Base-by-base conservation (phyloP, 805 yeast genomes). In the Yamadazyma sp. region DNA sequence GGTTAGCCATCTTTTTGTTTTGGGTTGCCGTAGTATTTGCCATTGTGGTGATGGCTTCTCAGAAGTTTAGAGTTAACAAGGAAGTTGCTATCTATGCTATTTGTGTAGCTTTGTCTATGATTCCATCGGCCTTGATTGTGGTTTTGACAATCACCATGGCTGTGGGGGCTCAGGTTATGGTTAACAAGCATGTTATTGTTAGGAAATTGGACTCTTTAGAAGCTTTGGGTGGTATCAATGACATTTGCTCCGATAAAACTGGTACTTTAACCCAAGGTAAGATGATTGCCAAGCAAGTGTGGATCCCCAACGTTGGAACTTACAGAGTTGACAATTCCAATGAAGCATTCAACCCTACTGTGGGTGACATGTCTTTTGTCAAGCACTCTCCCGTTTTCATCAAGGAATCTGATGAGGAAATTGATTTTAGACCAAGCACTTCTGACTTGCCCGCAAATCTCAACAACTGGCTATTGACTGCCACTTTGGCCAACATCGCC, bases 1-100 rank as follows among this genome's bases (percentile, higher is more conserved):
- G 75, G 77, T 43, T 64, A 53, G 79, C 78, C 4, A 75, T 75
- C 23, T 62, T 71, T 37, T 66, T 73, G 40, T 73, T 73, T 45
- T 70, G 73, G 57, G 68, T 73, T 4, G 69, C 69, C 2, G 67
- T 63, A 6, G 20, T 63, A 13, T 62, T 63, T 52, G 69, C 69
- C 5, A 61, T 63, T 29, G 56, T 63, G 8, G 69, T 63, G 3
- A 62, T 63, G 67, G 67, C 52, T 2, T 55, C 67, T 2, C 69
- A 63, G 41, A 58, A 48, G 42, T 48, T 63, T 47, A 43, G 32
- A 17, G 69, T 63, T 31, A 60, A 52, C 46, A 50, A 39, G 22
- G 60, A 59, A 38, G 69, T 63, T 17, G 69, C 69, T 22, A 63
- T 63, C 26, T 63, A 63, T 38, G 69, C 69, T 7, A 61, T 63